Conservation (phyloP, 495 filamentous ascomycete genomes). For the Talaromyces liani region DNA sequence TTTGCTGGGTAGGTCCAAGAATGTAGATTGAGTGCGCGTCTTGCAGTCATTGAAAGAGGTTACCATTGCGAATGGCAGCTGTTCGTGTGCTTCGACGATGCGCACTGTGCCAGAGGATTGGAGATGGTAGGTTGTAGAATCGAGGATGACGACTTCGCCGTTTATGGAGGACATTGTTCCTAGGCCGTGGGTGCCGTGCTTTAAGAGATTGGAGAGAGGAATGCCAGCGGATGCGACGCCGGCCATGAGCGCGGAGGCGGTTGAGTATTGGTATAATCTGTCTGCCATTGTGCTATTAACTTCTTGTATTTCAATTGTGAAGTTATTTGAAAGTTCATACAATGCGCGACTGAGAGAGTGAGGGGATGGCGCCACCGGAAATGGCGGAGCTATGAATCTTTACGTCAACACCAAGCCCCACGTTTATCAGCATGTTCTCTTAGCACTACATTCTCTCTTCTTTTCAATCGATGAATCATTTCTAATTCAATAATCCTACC, state of each 20-base stretch:
- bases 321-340: not conserved
- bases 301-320: not conserved
- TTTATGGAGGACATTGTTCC: conserved; percentile 43
- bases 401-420: not conserved
- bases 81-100: conserved; percentile 1
- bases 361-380: not conserved
- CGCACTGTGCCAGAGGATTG: conserved; percentile 4
- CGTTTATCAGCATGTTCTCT: not conserved
- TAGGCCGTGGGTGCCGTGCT: conserved; percentile 42
- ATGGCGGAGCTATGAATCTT: not conserved
- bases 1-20: conserved; percentile 1
- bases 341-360: not conserved
- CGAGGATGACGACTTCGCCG: conserved; percentile 46
- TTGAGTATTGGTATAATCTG: conserved; percentile 44
- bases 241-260: conserved; percentile 45
- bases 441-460: not conserved
- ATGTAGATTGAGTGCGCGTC: not conserved
- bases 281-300: conserved; percentile 11
- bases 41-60: conserved; percentile 3
- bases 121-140: conserved; percentile 35
- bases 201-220: conserved; percentile 24
- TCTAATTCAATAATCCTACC: not conserved
- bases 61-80: conserved; percentile 9
- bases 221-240: conserved; percentile 36
- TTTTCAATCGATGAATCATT: not conserved